phyloP scores from a whole-genome alignment of 2,329 filamentous ascomycete species.

The Rachicladosporium sp. region DNA sequence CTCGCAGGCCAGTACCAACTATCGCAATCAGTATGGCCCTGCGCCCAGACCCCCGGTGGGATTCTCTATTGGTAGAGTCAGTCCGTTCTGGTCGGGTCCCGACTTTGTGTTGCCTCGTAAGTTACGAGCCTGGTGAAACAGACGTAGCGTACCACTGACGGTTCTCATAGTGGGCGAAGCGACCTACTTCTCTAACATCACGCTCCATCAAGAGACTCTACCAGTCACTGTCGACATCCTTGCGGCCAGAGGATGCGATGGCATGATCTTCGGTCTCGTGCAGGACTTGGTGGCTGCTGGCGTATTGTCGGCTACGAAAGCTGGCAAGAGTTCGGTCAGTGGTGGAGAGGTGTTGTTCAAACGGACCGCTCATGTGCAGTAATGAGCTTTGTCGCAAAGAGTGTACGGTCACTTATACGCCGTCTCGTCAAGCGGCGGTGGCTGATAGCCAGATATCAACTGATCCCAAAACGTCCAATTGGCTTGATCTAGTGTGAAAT shows the following conservation, averaged over 20 bases:
- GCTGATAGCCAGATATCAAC: slow-evolving; percentile 9
- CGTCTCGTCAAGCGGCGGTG: too few relatives aligned
- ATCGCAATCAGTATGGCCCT: slow-evolving; percentile 33
- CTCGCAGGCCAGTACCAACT: slow-evolving; percentile 27
- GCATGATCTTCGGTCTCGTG: slow-evolving; percentile 43
- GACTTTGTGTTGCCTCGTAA: slow-evolving; percentile 33
- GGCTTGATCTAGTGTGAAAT: slow-evolving; percentile 9
- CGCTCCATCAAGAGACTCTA: slow-evolving; percentile 36
- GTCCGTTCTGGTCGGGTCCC: slow-evolving; percentile 35
- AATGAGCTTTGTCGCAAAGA: not conserved
- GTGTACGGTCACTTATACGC: too few relatives aligned
- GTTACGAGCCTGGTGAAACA: slow-evolving; percentile 2
- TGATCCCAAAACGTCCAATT: slow-evolving; percentile 17
- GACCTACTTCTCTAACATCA: slow-evolving; percentile 36
- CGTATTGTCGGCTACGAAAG: slow-evolving; percentile 33
- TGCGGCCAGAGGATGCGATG: slow-evolving; percentile 49
- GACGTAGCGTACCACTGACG: not conserved
- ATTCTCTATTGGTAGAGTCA: slow-evolving; percentile 36
- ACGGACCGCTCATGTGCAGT: slow-evolving; percentile 1
- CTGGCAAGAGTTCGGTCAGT: slow-evolving; percentile 30
- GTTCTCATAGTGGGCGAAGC: slow-evolving; percentile 26
- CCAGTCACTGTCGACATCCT: slow-evolving; percentile 48
- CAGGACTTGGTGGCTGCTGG: slow-evolving; percentile 39
- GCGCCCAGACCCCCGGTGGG: slow-evolving; percentile 39
- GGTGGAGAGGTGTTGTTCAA: slow-evolving; percentile 30